These are phyloP conservation scores for Glarea lozoyensis DNA, from an alignment of 495 filamentous ascomycete genomes.

Conservation along the genomic window DNA sequence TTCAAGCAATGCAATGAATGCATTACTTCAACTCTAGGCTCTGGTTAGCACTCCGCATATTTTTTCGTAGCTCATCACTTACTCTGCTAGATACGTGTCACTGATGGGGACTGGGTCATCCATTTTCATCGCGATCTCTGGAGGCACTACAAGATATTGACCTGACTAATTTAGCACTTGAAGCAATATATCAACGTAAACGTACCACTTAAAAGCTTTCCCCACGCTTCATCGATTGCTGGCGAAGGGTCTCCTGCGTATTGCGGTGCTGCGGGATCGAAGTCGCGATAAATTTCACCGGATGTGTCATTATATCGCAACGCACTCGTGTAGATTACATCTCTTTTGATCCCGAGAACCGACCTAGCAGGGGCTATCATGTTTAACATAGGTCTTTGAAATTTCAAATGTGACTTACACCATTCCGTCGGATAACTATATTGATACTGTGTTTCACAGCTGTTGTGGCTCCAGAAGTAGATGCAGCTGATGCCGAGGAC, in stretches of 20 bases:
- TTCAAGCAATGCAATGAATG: slow-evolving; percentile 20
- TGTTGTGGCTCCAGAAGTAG: no score
- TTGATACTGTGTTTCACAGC: no score
- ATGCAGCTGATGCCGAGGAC: no score
- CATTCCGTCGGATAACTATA: no score
- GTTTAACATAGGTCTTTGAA: no score
- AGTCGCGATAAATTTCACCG: slow-evolving; percentile 7
- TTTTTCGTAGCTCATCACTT: background rate
- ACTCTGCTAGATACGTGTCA: slow-evolving; percentile 10
- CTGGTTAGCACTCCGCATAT: background rate
- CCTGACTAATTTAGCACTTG: background rate
- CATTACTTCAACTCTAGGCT: slow-evolving; percentile 14
- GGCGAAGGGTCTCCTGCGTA: slow-evolving; percentile 11
- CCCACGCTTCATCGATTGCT: slow-evolving; percentile 15
- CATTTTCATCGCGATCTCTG: slow-evolving; percentile 14
- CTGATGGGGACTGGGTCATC: slow-evolving; percentile 7
- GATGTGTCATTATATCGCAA: slow-evolving; percentile 11
- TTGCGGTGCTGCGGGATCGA: slow-evolving; percentile 7
- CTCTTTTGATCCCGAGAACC: no score
- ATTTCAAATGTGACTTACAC: no score
- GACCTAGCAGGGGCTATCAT: no score
- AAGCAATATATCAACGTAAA: background rate
- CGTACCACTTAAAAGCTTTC: slow-evolving; percentile 8
- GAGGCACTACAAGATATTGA: slow-evolving; percentile 11
- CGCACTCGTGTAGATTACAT: slow-evolving; percentile 8